Evolutionary conservation across 1,284 basidiomycete species (phyloP), one percentile per base, ranked within the genome.

Genomic region (Jaminaea rosea): DNA sequence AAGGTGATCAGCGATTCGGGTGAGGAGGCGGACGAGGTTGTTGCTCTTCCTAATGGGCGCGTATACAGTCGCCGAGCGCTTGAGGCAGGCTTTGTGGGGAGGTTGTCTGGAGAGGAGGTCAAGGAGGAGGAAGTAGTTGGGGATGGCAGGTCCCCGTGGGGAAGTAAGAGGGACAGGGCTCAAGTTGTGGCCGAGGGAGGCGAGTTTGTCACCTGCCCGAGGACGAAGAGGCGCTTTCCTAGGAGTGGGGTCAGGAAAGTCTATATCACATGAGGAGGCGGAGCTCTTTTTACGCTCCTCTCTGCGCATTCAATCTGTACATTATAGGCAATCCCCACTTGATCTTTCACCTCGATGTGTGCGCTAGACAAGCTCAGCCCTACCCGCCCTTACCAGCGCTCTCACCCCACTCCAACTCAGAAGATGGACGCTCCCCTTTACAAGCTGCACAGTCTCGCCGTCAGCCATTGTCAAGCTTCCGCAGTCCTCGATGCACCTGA

Each of bases 1-100:
- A 85, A 84, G 72, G 88, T 97, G 55, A 94, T 97, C 85, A 86
- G 96, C 65, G 90, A 84, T 58, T 83, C 91, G 71, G 93, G 92
- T 67, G 39, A 42, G 11, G 39, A 23, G 11, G 39, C 19, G 19
- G 39, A 23, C 4, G 86, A 84, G 77, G 88, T 88, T 1, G 81
- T 91, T 82, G 85, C 83, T n/a, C 87, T 97, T 67, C 87, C 89
- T 0, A 86, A 88, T 59, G 93, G 92, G 3, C 81, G 86, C 60
- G 91, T 97, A 17, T 98, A 98, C 73, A 17, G 80, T 82, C 70
- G 86, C 88, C 80, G 91, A 88, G 67, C 59, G 81, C 7, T 46
- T 17, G 26, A 4, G 32, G 10, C 34, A 27, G 27, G 39, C 24
- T 27, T 27, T 54, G 29, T 27, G 17, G 46, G 17, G 61, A 91